Conservation (phyloP, 148 eudicot genomes). For the Fagopyrum tataricum region DNA sequence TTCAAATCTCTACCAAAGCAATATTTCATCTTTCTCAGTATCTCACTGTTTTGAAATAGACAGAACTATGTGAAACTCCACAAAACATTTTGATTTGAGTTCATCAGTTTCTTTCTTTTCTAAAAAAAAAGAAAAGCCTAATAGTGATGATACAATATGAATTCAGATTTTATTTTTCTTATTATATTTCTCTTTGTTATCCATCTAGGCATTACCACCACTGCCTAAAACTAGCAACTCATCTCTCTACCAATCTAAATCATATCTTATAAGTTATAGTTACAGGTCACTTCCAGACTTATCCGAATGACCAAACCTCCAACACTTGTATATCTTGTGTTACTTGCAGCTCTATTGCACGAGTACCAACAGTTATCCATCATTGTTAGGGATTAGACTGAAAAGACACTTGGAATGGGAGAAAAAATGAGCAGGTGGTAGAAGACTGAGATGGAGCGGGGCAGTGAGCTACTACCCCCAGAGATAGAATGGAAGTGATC, state of each 20-base stretch:
- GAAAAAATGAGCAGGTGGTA: too few species aligned
- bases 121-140: not conserved
- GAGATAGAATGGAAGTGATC: not conserved
- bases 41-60: not conserved
- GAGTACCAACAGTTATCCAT: not conserved
- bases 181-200: not conserved
- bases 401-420: not conserved
- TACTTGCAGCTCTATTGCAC: not conserved
- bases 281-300: not conserved
- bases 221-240: not conserved
- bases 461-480: too few species aligned
- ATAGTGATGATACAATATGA: not conserved
- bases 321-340: too few species aligned
- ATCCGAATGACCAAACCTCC: not conserved
- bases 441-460: too few species aligned
- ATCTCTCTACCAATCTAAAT: not conserved
- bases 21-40: not conserved
- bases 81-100: not conserved
- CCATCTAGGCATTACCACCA: not conserved
- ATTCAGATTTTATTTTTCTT: not conserved
- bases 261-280: not conserved
- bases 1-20: not conserved
- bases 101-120: not conserved
- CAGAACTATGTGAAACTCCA: not conserved
- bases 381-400: not conserved